These are phyloP conservation scores for Diaporthe vaccinii DNA, from an alignment of 2,329 filamentous ascomycete species.

Conservation along the genomic window DNA sequence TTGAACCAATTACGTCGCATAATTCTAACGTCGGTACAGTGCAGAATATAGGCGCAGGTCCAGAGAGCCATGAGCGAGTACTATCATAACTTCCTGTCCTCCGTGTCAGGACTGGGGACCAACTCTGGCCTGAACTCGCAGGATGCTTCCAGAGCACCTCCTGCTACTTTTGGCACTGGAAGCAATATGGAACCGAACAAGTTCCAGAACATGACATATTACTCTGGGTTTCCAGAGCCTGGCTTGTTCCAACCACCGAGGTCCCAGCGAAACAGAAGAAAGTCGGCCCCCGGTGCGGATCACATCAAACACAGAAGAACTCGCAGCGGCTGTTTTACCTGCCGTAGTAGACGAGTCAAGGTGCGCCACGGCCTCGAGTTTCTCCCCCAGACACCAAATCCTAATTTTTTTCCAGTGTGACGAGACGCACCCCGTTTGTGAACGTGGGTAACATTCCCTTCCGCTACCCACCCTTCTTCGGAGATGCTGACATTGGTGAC, in stretches of 20 bases:
- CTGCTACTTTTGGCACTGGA: slow-evolving; percentile 49
- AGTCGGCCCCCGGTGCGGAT: slow-evolving; percentile 68
- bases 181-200: slow-evolving; percentile 55
- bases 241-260: slow-evolving; percentile 63
- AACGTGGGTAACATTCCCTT: slow-evolving; percentile 65
- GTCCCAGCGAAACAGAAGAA: slow-evolving; percentile 63
- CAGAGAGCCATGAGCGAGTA: slow-evolving; percentile 64
- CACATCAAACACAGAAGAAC: slow-evolving; percentile 94
- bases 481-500: slow-evolving; percentile 42
- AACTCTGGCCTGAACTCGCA: slow-evolving; percentile 45
- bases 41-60: neutral
- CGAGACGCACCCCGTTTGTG: slow-evolving; percentile 87
- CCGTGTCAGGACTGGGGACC: slow-evolving; percentile 60
- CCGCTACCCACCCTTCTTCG: neutral
- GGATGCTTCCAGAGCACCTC: slow-evolving; percentile 54
- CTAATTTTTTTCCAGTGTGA: slow-evolving; percentile 78
- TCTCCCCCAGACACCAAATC: neutral
- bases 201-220: slow-evolving; percentile 64
- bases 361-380: slow-evolving; percentile 52
- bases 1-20: neutral
- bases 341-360: slow-evolving; percentile 88
- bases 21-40: neutral
- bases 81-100: slow-evolving; percentile 68
- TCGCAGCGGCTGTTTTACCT: slow-evolving; percentile 93
- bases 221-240: slow-evolving; percentile 64